Evolutionary conservation across 352 stramenopile species (phyloP), one percentile per base, ranked within the genome.

Genomic region (Globisporangium barbulae): DNA sequence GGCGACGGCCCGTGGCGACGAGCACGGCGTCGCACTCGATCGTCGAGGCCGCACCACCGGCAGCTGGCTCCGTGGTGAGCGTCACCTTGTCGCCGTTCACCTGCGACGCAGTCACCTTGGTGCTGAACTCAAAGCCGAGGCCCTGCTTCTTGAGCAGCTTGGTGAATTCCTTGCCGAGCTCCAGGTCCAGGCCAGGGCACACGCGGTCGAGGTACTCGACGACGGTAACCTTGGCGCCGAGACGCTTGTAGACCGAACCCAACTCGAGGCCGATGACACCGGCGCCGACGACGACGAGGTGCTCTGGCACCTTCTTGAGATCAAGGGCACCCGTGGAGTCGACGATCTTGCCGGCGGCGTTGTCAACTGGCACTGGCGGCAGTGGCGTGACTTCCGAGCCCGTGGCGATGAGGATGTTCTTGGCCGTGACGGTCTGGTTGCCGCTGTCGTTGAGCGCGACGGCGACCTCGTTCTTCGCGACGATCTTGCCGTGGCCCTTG

Each of bases 221-320:
- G 9, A 99, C 97, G 25, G 97, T 99, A 12, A 99, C 97, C 69
- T 94, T 90, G 42, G 81, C 59, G 13, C 98, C 96, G 1, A 99
- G 87, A 68, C 97, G 91, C 72, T 89, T 92, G 94, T 98, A 99
- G 1, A 99, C 97, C 8, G 93, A 99, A 70, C 97, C 98, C 76
- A 99, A 97, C 76, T 99, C 98, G 28, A 99, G 81, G 30, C 97
- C 97, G 72, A 99, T 99, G 35, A 99, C 96, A 52, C 98, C 98
- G 33, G 94, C 97, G 47, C 97, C 97, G 54, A 99, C 87, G 12
- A 99, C 97, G 28, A 98, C 96, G 67, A 99, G 84, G 64, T 93
- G 96, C 75, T 98, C 83, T 3, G 98, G 97, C 28, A 99, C 85
- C 65, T 90, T 90, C 55, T 81, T 79, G 45, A 99, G 90, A 53